A percentile compares a stretch with the other conserved stretches of the same genome.
phyloP scores from a whole-genome alignment of 345 rosid genomes.

The Salix caprea region DNA sequence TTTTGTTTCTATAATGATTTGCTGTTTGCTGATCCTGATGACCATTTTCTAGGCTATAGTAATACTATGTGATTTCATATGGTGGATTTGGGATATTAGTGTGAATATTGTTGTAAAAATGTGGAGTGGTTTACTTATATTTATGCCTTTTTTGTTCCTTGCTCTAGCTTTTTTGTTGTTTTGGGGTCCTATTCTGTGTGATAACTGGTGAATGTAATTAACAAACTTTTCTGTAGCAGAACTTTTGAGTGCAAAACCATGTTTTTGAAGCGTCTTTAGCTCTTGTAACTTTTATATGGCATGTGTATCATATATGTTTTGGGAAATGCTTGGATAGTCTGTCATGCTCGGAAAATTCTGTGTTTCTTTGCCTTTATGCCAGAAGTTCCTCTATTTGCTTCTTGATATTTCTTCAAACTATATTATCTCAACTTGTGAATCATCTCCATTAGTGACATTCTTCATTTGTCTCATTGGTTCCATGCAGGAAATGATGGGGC shows the following conservation, averaged over 20 bases:
- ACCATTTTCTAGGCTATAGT: background rate
- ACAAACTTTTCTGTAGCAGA: background rate
- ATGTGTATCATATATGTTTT: background rate
- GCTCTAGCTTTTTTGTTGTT: background rate
- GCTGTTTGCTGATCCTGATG: background rate
- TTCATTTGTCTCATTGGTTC: constrained; percentile 13
- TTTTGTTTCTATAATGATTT: background rate
- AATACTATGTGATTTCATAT: background rate
- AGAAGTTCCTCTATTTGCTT: constrained; percentile 3
- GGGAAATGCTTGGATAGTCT: background rate
- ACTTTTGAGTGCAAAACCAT: background rate
- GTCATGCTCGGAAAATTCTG: background rate
- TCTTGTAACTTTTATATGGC: background rate
- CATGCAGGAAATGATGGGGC: constrained; percentile 96
- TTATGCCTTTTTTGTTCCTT: background rate
- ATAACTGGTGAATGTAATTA: background rate
- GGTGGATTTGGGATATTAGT: background rate
- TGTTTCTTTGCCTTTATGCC: background rate
- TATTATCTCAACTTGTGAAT: background rate
- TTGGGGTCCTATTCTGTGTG: background rate
- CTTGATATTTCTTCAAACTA: background rate
- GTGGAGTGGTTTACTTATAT: too few relatives aligned
- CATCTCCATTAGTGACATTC: constrained; percentile 8
- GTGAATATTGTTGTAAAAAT: background rate
- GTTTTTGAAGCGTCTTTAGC: background rate